These are phyloP conservation scores for Conringia planisiliqua DNA, from an alignment of 345 rosid genomes.

Conservation along the genomic window DNA sequence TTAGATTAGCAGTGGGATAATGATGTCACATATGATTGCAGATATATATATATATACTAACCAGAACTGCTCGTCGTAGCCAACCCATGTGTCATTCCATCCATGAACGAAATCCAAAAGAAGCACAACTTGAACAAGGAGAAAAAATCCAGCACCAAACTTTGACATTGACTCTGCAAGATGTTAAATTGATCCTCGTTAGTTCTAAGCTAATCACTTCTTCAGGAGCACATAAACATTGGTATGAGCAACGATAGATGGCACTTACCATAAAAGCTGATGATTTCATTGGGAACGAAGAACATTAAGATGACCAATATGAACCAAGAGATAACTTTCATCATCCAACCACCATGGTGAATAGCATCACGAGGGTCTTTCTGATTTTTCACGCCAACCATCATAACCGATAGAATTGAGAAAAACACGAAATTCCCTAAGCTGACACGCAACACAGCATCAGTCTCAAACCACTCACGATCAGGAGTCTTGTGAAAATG, in stretches of 20 bases:
- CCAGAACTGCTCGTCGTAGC: constrained; percentile 97
- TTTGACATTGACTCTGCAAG: constrained; percentile 77
- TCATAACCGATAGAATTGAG: constrained; percentile 66
- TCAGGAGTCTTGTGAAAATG: constrained; percentile 82
- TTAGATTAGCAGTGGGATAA: background rate
- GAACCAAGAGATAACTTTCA: constrained; percentile 85
- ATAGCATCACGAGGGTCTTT: constrained; percentile 95
- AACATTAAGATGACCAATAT: constrained; percentile 88
- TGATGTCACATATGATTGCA: background rate
- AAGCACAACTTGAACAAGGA: constrained; percentile 98
- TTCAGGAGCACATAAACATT: background rate
- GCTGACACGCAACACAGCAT: constrained; percentile 96
- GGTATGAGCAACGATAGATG: background rate
- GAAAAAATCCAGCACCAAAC: constrained; percentile 96
- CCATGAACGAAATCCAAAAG: constrained; percentile 97
- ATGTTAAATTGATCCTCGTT: background rate
- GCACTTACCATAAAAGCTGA: constrained; percentile 77
- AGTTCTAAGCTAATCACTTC: background rate
- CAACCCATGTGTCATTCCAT: constrained; percentile 99
- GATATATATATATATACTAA: constrained; percentile 35
- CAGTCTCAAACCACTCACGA: constrained; percentile 97
- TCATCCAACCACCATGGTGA: constrained; percentile 99
- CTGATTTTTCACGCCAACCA: constrained; percentile 92
- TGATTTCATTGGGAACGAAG: constrained; percentile 88
- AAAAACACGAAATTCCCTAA: constrained; percentile 92